phyloP scores from a whole-genome alignment of 768 basidiomycete genomes.

The Collybia mongolica region DNA sequence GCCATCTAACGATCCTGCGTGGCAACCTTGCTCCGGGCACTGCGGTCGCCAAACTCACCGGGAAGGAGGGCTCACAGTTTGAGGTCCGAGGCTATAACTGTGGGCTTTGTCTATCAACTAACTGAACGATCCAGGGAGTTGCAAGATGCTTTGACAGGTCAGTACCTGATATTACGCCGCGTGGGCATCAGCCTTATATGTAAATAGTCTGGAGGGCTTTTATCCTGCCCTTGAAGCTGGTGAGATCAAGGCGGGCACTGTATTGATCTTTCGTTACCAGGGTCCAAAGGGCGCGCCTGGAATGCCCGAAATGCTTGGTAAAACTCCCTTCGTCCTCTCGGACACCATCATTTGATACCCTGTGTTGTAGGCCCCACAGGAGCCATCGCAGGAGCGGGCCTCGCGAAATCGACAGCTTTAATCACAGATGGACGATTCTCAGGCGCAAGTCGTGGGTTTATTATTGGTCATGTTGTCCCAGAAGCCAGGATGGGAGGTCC shows the following conservation, averaged over 20 bases:
- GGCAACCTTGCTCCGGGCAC: conserved; percentile 89
- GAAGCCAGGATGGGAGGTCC: conserved; percentile 80
- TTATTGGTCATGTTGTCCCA: conserved; percentile 57
- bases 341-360: background rate
- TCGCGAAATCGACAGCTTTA: conserved; percentile 74
- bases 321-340: background rate
- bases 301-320: conserved; percentile 76
- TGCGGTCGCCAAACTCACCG: conserved; percentile 91
- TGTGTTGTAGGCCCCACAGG: conserved; percentile 65
- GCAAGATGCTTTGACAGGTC: conserved; percentile 81
- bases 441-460: conserved; percentile 64
- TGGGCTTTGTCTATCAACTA: background rate
- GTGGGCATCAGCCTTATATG: background rate
- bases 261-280: conserved; percentile 84
- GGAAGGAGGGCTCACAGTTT: conserved; percentile 85
- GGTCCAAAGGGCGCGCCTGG: conserved; percentile 92
- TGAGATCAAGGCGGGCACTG: conserved; percentile 72
- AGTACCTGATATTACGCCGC: conserved; percentile 2
- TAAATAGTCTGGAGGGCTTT: conserved; percentile 59
- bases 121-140: conserved; percentile 44
- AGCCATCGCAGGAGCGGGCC: conserved; percentile 81
- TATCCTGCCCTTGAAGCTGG: conserved; percentile 72
- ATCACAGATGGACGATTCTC: conserved; percentile 92
- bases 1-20: conserved; percentile 83
- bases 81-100: conserved; percentile 46